Evolutionary conservation across 2,329 filamentous ascomycete species (phyloP), one percentile per base, ranked within the genome.

Genomic region (Exserohilum rostratum): DNA sequence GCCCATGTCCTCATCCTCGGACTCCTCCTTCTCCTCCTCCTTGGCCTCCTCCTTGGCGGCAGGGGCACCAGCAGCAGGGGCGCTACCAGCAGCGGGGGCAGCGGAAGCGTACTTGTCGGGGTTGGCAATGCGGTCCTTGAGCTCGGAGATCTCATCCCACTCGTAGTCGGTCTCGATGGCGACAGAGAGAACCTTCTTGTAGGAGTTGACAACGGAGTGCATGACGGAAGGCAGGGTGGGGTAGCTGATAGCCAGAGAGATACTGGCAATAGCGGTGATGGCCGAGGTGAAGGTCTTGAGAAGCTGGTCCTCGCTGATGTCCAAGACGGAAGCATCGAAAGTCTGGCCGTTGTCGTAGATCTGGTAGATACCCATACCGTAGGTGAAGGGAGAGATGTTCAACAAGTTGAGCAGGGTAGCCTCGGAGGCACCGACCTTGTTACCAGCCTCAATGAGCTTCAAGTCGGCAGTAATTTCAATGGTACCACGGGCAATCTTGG

Each of bases 401-500:
- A 99, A 84, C 93, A 99, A 90, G 90, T 99, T 99, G 75, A 99
- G 89, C 70, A 99, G 87, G 77, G 93, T 96, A 70, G 95, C 95
- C 87, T 99, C 95, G 78, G 95, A 99, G 77, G 95, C 89, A 81
- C 96, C 95, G 85, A 99, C 96, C 87, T 96, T 98, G 85, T 53
- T 84, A 71, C 88, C 88, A 67, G 91, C 87, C 85, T 96, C 92
- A 76, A 98, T 90, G 80, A 99, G 90, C 90, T 97, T 98, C 74
- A 99, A 86, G 78, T 99, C 95, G 74, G 88, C 85, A 65, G 93
- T 97, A 78, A 99, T 99, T 91, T 99, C 95, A 83, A 99, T 99
- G 83, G 95, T 99, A 96, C 95, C 96, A 96, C 95, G 95, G 79
- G 95, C 95, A 84, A 99, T 99, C 92, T 99, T 99, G 87, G 95